Evolutionary conservation across 805 yeast species (phyloP).

Genomic region (Lipomyces kockii): DNA sequence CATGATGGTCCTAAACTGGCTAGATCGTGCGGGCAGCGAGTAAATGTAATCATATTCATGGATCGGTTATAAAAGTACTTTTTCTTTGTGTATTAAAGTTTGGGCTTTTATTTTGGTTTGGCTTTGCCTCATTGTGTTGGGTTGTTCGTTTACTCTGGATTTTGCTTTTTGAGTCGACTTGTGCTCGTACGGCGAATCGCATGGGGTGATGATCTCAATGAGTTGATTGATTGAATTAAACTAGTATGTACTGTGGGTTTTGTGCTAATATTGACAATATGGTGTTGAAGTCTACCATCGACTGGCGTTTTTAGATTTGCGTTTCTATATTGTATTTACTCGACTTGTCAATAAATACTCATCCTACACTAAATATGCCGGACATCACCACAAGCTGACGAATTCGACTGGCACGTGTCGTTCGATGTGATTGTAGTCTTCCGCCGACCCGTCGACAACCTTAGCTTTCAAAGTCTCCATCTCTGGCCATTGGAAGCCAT

Average conservation of each 20-base stretch:
- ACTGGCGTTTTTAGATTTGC: not conserved
- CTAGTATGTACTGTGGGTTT: not conserved
- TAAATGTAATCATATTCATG: constrained; percentile 4
- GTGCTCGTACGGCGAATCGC: constrained; percentile 3
- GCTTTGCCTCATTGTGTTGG: not conserved
- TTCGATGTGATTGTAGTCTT: not conserved
- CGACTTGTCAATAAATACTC: not conserved
- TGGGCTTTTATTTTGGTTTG: not conserved
- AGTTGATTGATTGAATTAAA: not conserved
- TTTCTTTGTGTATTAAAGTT: not conserved
- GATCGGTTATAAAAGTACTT: not conserved
- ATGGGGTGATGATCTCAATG: not conserved
- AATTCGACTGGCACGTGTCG: not conserved
- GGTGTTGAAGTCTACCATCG: not conserved
- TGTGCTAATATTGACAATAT: not conserved
- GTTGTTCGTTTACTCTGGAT: not conserved
- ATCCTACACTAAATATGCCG: not conserved
- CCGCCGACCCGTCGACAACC: constrained; percentile 14
- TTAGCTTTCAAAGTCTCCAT: constrained; percentile 3
- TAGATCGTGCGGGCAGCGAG: constrained; percentile 29
- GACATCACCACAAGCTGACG: not conserved
- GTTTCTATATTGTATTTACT: not conserved
- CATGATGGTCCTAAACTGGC: constrained; percentile 38
- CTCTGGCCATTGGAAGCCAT: constrained; percentile 43
- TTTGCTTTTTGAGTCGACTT: not conserved